Evolutionary conservation across 768 basidiomycete genomes (phyloP).

Genomic region (Boletus speciosus): DNA sequence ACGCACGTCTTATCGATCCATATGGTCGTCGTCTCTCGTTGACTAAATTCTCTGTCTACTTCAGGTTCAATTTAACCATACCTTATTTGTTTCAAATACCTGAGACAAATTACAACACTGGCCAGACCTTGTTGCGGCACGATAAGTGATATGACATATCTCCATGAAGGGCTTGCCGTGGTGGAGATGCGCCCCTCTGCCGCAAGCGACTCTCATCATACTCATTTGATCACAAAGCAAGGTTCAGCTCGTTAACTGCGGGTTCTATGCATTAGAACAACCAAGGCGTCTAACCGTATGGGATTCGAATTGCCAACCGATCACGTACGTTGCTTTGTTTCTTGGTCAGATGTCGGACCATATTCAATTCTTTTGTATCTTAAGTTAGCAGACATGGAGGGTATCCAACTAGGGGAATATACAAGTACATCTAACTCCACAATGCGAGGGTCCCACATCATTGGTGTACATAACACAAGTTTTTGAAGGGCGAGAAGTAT

Average conservation of each 20-base stretch:
- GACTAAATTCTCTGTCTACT: not conserved
- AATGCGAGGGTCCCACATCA: conserved; percentile 12
- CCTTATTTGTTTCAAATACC: conserved; percentile 3
- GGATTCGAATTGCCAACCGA: not conserved
- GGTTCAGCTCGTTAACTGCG: not conserved
- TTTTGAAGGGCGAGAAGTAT: not conserved
- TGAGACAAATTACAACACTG: conserved; percentile 1
- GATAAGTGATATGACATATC: not conserved
- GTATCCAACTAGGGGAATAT: conserved; percentile 24
- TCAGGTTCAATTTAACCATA: conserved; percentile 4
- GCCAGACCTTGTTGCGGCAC: not conserved
- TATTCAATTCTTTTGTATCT: not conserved
- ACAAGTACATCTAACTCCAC: conserved; percentile 15
- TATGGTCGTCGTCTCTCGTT: not conserved
- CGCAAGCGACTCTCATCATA: not conserved
- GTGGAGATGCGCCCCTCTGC: not conserved
- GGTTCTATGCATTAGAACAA: not conserved
- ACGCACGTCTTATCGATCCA: conserved; percentile 8
- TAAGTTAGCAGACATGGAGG: conserved; percentile 7
- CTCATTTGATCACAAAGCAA: not conserved
- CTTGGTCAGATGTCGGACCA: not conserved
- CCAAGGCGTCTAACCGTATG: not conserved
- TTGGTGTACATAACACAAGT: conserved; percentile 2
- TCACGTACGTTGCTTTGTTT: conserved; percentile 12
- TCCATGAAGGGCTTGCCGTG: conserved; percentile 2